Evolutionary conservation across 1,139 yeast genomes (phyloP), one percentile per base, ranked within the genome.

Genomic region (Debaryomycetaceae sp.): DNA sequence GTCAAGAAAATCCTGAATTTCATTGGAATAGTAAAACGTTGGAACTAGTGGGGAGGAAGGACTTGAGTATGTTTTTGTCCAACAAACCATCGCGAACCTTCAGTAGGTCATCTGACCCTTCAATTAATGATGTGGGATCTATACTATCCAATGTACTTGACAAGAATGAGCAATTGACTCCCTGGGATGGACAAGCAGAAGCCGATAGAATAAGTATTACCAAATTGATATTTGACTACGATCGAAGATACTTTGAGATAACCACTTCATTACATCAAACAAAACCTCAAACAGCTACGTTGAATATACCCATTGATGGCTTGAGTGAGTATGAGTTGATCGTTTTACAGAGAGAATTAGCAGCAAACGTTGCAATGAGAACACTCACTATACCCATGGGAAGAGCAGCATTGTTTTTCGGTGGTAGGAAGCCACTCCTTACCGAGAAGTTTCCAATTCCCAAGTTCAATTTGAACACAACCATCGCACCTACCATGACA

Each of bases 371-470:
- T 36, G 87, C 88, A 1, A 58, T 82, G 42, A 71, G 97, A 52
- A 88, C 96, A 0, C 72, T 90, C 44, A 78, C 96, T 0, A 80
- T 81, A 48, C 95, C 90, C 0, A 70, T 81, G 53, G 99, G 93
- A 5, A 76, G 93, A 63, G 96, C 85, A 27, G 89, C 85, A 6
- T 72, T 82, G 42, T 82, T 77, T 54, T 82, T 79, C 51, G 83
- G 87, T 1, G 83, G 93, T 11, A 75, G 89, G 48, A 74, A 76
- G 45, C 97, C 98, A 0, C 65, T 90, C 44, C 75, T 87, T 34
- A 89, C 98, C 0, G 98, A 93, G 58, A 83, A 84, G 49, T 87
- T 89, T 55, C 87, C 88, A 0, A 81, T 87, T 23, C 93, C 96
- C 0, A 81, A 80, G 48, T 70, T 93, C 60, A 87, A 88, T 57